Conservation (phyloP, 768 basidiomycete species). For the Suillus plorans region DNA sequence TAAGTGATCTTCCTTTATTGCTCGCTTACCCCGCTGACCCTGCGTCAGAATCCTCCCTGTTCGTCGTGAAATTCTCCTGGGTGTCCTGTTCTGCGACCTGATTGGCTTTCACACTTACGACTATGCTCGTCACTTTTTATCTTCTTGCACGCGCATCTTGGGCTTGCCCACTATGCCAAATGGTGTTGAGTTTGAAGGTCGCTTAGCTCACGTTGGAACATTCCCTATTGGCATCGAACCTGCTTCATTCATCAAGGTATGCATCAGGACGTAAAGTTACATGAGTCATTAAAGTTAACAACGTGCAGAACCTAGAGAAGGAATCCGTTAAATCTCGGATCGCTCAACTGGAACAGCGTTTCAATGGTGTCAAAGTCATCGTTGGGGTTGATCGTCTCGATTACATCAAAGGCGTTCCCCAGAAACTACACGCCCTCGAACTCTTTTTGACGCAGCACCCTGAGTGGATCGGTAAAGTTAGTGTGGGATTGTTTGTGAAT, state of each 20-base stretch:
- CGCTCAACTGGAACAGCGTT: slow-evolving; percentile 80
- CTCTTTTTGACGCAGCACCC: slow-evolving; percentile 97
- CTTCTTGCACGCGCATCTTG: slow-evolving; percentile 95
- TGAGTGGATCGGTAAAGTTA: slow-evolving; percentile 97
- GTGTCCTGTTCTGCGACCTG: slow-evolving; percentile 92
- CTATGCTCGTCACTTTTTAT: slow-evolving; percentile 98
- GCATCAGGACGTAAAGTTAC: slow-evolving; percentile 15
- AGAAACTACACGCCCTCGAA: slow-evolving; percentile 95
- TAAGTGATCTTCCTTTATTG: slow-evolving; percentile 36
- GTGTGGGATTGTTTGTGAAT: slow-evolving; percentile 11
- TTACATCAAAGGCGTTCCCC: slow-evolving; percentile 99
- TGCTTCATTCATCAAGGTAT: slow-evolving; percentile 79
- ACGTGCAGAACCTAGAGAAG: slow-evolving; percentile 69
- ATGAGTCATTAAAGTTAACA: slow-evolving; percentile 4
- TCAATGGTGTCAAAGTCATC: slow-evolving; percentile 93
- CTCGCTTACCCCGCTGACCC: slow-evolving; percentile 2
- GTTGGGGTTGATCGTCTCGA: slow-evolving; percentile 98
- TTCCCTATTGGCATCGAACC: slow-evolving; percentile 99
- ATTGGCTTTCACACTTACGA: slow-evolving; percentile 99
- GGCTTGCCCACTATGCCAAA: slow-evolving; percentile 97
- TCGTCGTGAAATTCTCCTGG: slow-evolving; percentile 95
- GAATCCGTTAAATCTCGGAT: slow-evolving; percentile 81
- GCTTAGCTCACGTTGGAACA: slow-evolving; percentile 95
- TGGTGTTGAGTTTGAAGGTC: slow-evolving; percentile 93
- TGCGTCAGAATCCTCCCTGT: slow-evolving; percentile 85